Percentiles rank a stretch among this genome's conserved stretches.
Conservation (phyloP, 768 basidiomycete genomes). For the Phaeolepiota aurea region DNA sequence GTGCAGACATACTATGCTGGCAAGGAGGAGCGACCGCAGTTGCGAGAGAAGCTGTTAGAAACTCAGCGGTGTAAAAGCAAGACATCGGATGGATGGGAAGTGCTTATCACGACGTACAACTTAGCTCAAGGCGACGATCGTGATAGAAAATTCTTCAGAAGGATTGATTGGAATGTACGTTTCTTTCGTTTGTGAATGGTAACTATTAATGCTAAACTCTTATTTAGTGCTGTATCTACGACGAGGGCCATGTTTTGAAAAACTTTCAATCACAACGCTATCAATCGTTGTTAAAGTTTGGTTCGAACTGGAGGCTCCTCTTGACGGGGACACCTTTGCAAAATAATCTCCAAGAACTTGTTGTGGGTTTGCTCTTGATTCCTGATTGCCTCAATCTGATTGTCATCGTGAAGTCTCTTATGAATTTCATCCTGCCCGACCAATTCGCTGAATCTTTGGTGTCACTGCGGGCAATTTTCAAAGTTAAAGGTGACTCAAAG, state of each 20-base stretch:
- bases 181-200: not conserved
- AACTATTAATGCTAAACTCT: slow-evolving; percentile 5
- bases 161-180: slow-evolving; percentile 88
- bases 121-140: slow-evolving; percentile 84
- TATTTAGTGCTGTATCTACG: slow-evolving; percentile 81
- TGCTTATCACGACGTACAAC: slow-evolving; percentile 94
- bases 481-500: slow-evolving; percentile 89
- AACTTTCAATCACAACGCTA: slow-evolving; percentile 98
- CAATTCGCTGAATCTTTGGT: slow-evolving; percentile 75
- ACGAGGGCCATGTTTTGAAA: slow-evolving; percentile 96
- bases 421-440: slow-evolving; percentile 95
- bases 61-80: slow-evolving; percentile 39
- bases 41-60: slow-evolving; percentile 67
- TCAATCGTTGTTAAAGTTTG: slow-evolving; percentile 76
- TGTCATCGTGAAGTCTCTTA: slow-evolving; percentile 62
- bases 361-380: slow-evolving; percentile 43
- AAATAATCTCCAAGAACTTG: slow-evolving; percentile 84
- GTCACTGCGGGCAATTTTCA: slow-evolving; percentile 89
- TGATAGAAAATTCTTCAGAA: slow-evolving; percentile 90
- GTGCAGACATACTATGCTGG: slow-evolving; percentile 92
- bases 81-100: slow-evolving; percentile 71
- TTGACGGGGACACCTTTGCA: slow-evolving; percentile 95
- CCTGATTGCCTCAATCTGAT: not conserved
- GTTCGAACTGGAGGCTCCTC: slow-evolving; percentile 83
- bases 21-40: slow-evolving; percentile 72